Conservation (phyloP, 345 rosid species). For the Adansonia digitata region DNA sequence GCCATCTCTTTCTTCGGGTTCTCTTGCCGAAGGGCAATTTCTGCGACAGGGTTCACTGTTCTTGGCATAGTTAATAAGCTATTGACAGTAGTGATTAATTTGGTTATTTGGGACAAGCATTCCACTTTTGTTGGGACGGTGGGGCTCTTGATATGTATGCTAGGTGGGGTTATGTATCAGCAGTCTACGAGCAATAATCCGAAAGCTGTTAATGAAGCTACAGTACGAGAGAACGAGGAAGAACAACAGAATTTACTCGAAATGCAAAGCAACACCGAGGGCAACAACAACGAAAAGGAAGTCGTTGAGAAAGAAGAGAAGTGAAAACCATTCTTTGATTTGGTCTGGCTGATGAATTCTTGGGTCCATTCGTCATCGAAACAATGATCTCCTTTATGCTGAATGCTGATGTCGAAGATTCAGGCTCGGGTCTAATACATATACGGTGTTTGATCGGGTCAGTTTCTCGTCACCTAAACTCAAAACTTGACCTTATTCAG, state of each 20-base stretch:
- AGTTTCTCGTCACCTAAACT: too few species aligned
- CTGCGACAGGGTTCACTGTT: conserved; percentile 98
- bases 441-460: too few species aligned
- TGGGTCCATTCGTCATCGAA: too few species aligned
- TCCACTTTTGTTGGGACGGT: conserved; percentile 70
- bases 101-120: conserved; percentile 91
- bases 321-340: too few species aligned
- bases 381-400: too few species aligned
- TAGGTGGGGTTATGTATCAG: conserved; percentile 89
- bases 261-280: conserved; percentile 49
- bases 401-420: too few species aligned
- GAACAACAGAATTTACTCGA: conserved; percentile 72
- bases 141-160: conserved; percentile 87
- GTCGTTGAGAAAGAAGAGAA: conserved; percentile 20
- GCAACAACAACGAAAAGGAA: conserved; percentile 27
- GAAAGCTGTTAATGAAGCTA: conserved; percentile 37
- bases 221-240: conserved; percentile 39
- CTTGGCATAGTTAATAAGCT: conserved; percentile 95
- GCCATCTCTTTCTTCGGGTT: conserved; percentile 97
- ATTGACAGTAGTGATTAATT: conserved; percentile 81
- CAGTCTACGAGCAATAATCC: conserved; percentile 76
- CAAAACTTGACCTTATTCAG: too few species aligned
- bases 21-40: conserved; percentile 87
- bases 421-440: too few species aligned
- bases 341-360: too few species aligned